phyloP scores from a whole-genome alignment of 768 basidiomycete genomes.

The Xerocomellus intermedius region DNA sequence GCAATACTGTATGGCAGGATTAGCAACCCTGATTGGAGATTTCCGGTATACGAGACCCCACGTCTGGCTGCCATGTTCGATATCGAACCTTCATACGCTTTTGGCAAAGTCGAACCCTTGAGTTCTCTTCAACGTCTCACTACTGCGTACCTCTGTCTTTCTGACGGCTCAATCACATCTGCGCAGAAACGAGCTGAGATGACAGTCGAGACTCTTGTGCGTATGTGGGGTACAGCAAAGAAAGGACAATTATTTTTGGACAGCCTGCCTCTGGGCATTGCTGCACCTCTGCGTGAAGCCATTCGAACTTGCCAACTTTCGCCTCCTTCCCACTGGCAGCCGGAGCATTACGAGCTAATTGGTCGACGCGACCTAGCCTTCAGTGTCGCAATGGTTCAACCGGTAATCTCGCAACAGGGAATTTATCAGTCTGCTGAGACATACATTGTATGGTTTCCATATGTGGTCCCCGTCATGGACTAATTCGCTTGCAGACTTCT shows the following conservation, averaged over 20 bases:
- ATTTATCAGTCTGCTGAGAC: slow-evolving; percentile 32
- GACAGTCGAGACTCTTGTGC: slow-evolving; percentile 57
- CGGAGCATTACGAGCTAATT: slow-evolving; percentile 35
- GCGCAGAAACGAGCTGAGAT: slow-evolving; percentile 66
- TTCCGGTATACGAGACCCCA: slow-evolving; percentile 45
- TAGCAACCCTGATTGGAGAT: slow-evolving; percentile 68
- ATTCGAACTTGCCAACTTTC: slow-evolving; percentile 79
- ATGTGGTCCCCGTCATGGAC: background rate
- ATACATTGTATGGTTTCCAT: slow-evolving; percentile 26
- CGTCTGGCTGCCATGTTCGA: slow-evolving; percentile 51
- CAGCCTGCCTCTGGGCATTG: slow-evolving; percentile 64
- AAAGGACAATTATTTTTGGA: slow-evolving; percentile 50
- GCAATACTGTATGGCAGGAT: slow-evolving; percentile 57
- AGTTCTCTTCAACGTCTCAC: slow-evolving; percentile 52
- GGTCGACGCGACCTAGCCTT: slow-evolving; percentile 33
- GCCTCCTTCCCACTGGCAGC: slow-evolving; percentile 72
- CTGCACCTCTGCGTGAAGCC: slow-evolving; percentile 80
- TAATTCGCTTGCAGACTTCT: slow-evolving; percentile 42
- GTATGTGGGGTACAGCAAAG: slow-evolving; percentile 35
- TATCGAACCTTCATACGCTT: slow-evolving; percentile 54
- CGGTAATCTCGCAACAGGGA: slow-evolving; percentile 29
- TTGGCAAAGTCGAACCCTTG: slow-evolving; percentile 62
- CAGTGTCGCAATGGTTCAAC: slow-evolving; percentile 33
- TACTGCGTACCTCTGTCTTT: slow-evolving; percentile 54
- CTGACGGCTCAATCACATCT: slow-evolving; percentile 50